Evolutionary conservation across 2,329 filamentous ascomycete genomes (phyloP), one percentile per base, ranked within the genome.

Genomic region (Neurospora sp.): DNA sequence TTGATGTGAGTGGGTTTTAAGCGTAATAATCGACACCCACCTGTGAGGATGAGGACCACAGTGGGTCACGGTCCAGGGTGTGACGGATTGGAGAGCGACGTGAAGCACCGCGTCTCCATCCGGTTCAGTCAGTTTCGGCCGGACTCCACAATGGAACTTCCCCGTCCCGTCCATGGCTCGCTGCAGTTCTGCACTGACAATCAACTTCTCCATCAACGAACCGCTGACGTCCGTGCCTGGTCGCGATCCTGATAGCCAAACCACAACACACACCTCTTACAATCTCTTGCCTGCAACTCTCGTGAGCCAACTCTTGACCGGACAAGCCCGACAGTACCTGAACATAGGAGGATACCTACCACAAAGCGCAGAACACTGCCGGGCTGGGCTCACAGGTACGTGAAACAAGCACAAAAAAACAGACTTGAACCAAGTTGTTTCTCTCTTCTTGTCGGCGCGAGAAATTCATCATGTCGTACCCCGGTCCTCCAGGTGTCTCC

Each of bases 391-490:
- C 82, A 83, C 76, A 85, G 84, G 84, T 86, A 86, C 84, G 84
- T 82, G 76, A 74, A 76, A 76, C 75, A 77, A 73, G 74, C 70
- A 67, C 74, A 76, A 73, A 67, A 67, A 71, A 77, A 76, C 72
- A 73, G 71, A 71, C 70, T 72, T 71, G 72, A 72, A 76, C 73
- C 67, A 68, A 70, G 75, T 62, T 62, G 52, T 62, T 10, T 36
- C 23, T 62, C 52, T 62, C 52, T 62, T 33, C 39, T 69, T 69
- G 10, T 72, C 68, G 76, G 76, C 78, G 75, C 78, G 79, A 81
- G 85, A 78, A 81, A 82, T 89, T 89, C 87, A 89, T 89, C 86
- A 95, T 95, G 92, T 90, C 91, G 82, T 93, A 93, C 86, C 90
- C 91, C 82, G 90, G 90, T 79, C 91, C 91, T 91, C 91, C 92